Evolutionary conservation across 768 basidiomycete genomes (phyloP).

Genomic region (Steccherinum ochraceum): DNA sequence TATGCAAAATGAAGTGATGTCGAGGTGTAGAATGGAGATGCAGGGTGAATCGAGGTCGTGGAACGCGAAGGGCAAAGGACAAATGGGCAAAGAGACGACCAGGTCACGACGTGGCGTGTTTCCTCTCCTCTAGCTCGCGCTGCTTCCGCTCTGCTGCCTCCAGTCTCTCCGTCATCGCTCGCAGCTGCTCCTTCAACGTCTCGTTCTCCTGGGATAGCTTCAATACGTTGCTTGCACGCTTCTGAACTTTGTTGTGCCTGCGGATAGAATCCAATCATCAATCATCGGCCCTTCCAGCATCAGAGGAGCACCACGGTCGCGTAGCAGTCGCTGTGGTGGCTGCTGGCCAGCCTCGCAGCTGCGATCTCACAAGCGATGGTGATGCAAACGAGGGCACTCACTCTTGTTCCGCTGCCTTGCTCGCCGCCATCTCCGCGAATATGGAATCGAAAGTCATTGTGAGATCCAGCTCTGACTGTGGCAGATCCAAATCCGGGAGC

Average conservation of each 20-base stretch:
- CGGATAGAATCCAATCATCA: constrained; percentile 4
- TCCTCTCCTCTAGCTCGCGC: constrained; percentile 37
- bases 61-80: background rate
- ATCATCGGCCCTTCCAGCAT: constrained; percentile 3
- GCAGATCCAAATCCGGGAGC: constrained; percentile 22
- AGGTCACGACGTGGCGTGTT: constrained; percentile 2
- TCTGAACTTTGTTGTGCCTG: constrained; percentile 40
- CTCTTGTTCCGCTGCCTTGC: constrained; percentile 11
- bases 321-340: background rate
- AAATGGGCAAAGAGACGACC: background rate
- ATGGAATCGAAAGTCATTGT: constrained; percentile 23
- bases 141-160: constrained; percentile 68
- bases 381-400: constrained; percentile 9
- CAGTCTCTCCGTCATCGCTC: constrained; percentile 66
- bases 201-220: constrained; percentile 77
- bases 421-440: constrained; percentile 11
- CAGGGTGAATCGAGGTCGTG: background rate
- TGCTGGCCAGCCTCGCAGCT: background rate
- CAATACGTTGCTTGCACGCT: constrained; percentile 72
- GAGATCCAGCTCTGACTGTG: constrained; percentile 21
- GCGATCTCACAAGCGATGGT: background rate
- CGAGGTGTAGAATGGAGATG: background rate
- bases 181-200: constrained; percentile 69
- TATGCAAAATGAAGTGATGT: background rate
- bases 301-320: background rate